Base-by-base conservation (phyloP, 805 yeast genomes). In the Blastobotrys terrestris region DNA sequence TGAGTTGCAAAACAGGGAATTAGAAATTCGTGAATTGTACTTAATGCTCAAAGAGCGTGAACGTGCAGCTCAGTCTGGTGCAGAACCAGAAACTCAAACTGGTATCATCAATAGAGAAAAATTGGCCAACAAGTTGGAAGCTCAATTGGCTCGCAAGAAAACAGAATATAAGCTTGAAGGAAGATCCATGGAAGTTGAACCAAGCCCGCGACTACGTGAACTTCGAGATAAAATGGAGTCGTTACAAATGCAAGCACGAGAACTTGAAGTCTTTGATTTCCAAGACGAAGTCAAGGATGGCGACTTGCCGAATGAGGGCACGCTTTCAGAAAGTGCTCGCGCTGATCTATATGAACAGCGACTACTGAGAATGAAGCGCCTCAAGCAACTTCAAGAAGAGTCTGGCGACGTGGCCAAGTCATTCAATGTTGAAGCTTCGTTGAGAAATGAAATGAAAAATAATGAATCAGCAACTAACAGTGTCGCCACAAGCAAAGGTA, bases 151-250 rank as follows among this genome's bases (percentile, higher is more conserved):
- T 58, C 57, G 69, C 59, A 58, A 70, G 58, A 63, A 70, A 56
- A 58, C 73, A 59, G 66, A 72, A 58, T 60, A 75, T 61, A 64
- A 75, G 64, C 66, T 69, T 54, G 64, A 73, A 57, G 59, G 70
- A 49, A 55, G 76, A 58, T 65, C 72, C 65, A 52, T 73, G 67
- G 69, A 74, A 63, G 78, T 83, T 22, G 95, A 87, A 64, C 95
- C 96, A 2, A 85, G 85, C 60, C 78, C 85, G 2, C 74, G 92
- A 58, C 70, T 90, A 49, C 76, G 94, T 55, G 83, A 80, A 44
- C 73, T 91, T 60, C 75, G 96, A 52, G 87, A 84, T 60, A 79
- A 84, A 64, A 89, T 89, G 96, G 95, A 87, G 54, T 84, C 80
- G 57, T 75, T 91, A 50, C 96, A 87, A 64, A 78, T 79, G 47